These are phyloP conservation scores for Alternaria hordeiaustralica DNA, from an alignment of 2,329 filamentous ascomycete species.

Conservation along the genomic window DNA sequence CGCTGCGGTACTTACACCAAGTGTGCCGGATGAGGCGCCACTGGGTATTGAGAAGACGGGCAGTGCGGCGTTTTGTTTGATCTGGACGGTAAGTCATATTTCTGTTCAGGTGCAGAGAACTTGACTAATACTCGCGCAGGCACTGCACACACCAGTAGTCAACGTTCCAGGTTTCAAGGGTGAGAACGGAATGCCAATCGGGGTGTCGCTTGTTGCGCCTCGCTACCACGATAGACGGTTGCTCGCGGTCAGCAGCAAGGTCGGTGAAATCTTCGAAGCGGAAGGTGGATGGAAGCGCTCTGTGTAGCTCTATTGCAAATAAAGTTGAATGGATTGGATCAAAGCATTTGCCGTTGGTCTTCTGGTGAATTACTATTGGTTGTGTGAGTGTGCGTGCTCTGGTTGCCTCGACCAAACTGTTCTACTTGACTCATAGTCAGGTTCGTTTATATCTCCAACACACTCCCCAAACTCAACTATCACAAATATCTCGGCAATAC, in stretches of 20 bases:
- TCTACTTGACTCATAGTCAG: background rate
- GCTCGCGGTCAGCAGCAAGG: slow-evolving; percentile 34
- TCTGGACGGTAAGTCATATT: slow-evolving; percentile 57
- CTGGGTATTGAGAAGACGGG: slow-evolving; percentile 62
- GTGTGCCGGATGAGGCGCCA: slow-evolving; percentile 66
- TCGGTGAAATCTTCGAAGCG: slow-evolving; percentile 38
- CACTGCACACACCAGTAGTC: slow-evolving; percentile 66
- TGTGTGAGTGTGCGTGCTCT: background rate
- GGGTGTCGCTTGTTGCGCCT: slow-evolving; percentile 60
- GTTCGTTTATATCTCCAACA: background rate
- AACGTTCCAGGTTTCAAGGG: slow-evolving; percentile 70
- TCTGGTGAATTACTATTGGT: background rate
- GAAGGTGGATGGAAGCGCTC: slow-evolving; percentile 37
- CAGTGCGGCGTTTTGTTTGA: slow-evolving; percentile 58
- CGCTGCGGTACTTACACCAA: slow-evolving; percentile 64
- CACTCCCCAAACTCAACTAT: background rate
- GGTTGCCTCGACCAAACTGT: background rate
- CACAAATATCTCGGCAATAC: background rate
- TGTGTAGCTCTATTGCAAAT: background rate
- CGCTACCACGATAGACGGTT: slow-evolving; percentile 40
- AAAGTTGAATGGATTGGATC: background rate
- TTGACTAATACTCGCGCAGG: slow-evolving; percentile 10
- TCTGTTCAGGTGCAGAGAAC: accelerated
- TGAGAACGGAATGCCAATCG: slow-evolving; percentile 64
- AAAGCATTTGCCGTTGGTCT: background rate